These are phyloP conservation scores for Chalciporus chontae DNA, from an alignment of 768 basidiomycete genomes.

Conservation along the genomic window DNA sequence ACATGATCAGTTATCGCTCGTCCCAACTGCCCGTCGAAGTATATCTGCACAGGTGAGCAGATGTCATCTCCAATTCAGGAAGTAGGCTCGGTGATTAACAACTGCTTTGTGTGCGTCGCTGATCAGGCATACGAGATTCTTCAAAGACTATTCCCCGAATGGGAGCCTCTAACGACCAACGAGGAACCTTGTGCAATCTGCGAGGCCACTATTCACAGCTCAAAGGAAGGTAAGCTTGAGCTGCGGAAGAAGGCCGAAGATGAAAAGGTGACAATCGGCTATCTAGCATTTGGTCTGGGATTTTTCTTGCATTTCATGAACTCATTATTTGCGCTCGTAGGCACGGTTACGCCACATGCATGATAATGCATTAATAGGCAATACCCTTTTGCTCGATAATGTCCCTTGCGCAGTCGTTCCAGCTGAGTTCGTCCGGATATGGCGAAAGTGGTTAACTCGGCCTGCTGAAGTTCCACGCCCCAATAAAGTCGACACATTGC, in stretches of 20 bases:
- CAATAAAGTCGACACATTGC: conserved; percentile 54
- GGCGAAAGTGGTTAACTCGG: conserved; percentile 66
- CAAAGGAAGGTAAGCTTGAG: conserved; percentile 60
- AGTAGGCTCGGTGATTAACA: conserved; percentile 15
- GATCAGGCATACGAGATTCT: conserved; percentile 57
- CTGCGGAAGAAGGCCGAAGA: conserved; percentile 66
- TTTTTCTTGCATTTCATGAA: conserved; percentile 14
- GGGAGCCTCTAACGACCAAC: conserved; percentile 53
- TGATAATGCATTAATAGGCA: conserved; percentile 48
- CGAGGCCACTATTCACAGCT: conserved; percentile 48
- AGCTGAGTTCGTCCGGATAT: conserved; percentile 57
- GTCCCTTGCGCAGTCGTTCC: conserved; percentile 58
- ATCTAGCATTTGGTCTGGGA: not conserved
- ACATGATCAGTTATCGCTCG: conserved; percentile 60
- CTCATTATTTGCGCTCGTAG: conserved; percentile 34
- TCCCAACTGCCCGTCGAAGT: conserved; percentile 50
- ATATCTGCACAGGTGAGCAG: conserved; percentile 57
- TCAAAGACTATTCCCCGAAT: conserved; percentile 56
- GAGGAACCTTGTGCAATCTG: conserved; percentile 63
- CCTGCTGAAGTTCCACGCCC: conserved; percentile 58
- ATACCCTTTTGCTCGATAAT: conserved; percentile 43
- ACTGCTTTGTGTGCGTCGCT: conserved; percentile 7
- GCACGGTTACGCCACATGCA: conserved; percentile 61
- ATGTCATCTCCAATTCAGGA: conserved; percentile 6
- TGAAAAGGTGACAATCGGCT: conserved; percentile 58